A percentile compares a stretch with the other conserved stretches of the same genome.
phyloP scores from a whole-genome alignment of 495 filamentous ascomycete genomes.

The Tuber umbilicatum region DNA sequence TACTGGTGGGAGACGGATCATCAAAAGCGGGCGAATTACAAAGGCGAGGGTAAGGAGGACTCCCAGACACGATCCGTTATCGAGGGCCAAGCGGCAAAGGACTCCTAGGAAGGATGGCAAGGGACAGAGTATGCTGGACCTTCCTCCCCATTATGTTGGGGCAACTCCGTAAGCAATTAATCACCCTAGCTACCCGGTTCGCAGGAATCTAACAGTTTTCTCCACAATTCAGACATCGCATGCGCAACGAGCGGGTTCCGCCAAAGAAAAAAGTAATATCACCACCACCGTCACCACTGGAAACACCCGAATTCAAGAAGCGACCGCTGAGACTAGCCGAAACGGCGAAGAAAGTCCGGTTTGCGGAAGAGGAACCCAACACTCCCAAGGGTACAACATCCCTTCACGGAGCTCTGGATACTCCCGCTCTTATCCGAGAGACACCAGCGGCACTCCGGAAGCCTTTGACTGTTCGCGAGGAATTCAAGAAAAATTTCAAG shows the following conservation, averaged over 20 bases:
- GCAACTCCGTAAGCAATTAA: conserved; percentile 37
- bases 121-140: conserved; percentile 38
- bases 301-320: not conserved
- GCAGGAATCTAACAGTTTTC: not conserved
- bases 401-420: conserved; percentile 20
- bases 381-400: conserved; percentile 15
- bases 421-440: conserved; percentile 38
- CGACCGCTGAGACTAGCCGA: not conserved
- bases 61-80: conserved; percentile 5
- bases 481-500: conserved; percentile 30
- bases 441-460: conserved; percentile 32
- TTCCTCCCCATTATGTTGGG: conserved; percentile 41
- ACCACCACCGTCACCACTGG: not conserved
- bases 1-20: conserved; percentile 12
- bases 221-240: not conserved
- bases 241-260: not conserved
- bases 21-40: not conserved
- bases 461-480: conserved; percentile 25
- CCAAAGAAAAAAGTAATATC: not conserved
- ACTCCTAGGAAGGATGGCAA: conserved; percentile 20
- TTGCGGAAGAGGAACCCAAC: conserved; percentile 19
- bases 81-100: not conserved
- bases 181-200: not conserved
- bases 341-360: conserved; percentile 17
- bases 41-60: not conserved